phyloP scores from a whole-genome alignment of 2,329 filamentous ascomycete genomes.

The Trichoderma sp. region DNA sequence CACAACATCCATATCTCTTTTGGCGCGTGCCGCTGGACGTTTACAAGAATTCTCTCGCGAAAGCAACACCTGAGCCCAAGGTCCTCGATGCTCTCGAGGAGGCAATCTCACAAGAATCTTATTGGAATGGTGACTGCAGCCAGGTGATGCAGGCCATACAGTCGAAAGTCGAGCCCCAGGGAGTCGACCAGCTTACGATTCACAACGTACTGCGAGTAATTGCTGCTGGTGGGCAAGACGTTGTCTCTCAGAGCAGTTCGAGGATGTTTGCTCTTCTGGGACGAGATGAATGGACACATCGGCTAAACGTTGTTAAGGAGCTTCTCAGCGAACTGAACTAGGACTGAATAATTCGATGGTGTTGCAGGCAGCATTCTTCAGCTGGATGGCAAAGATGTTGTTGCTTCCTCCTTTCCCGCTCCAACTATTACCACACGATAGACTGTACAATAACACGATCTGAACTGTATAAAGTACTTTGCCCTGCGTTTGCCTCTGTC shows the following conservation, averaged over 20 bases:
- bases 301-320: slow-evolving; percentile 27
- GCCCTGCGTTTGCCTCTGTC: neutral
- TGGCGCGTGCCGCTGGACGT: slow-evolving; percentile 36
- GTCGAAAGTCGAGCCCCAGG: slow-evolving; percentile 20
- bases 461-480: neutral
- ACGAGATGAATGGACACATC: slow-evolving; percentile 35
- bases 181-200: slow-evolving; percentile 23
- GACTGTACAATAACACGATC: neutral
- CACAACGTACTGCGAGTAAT: slow-evolving; percentile 35
- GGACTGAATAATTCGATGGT: neutral
- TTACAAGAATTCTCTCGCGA: slow-evolving; percentile 31
- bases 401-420: neutral
- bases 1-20: slow-evolving; percentile 38
- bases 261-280: slow-evolving; percentile 37
- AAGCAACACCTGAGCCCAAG: slow-evolving; percentile 23
- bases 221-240: slow-evolving; percentile 32
- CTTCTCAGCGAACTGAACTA: slow-evolving; percentile 23
- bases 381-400: neutral
- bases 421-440: neutral
- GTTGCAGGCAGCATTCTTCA: neutral
- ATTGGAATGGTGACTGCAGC: slow-evolving; percentile 21
- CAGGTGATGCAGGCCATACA: slow-evolving; percentile 25
- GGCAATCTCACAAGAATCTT: slow-evolving; percentile 23
- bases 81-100: slow-evolving; percentile 29
- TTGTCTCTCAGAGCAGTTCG: slow-evolving; percentile 31